Base-by-base conservation (phyloP, 2,329 filamentous ascomycete genomes). In the Erysiphe pulchra region DNA sequence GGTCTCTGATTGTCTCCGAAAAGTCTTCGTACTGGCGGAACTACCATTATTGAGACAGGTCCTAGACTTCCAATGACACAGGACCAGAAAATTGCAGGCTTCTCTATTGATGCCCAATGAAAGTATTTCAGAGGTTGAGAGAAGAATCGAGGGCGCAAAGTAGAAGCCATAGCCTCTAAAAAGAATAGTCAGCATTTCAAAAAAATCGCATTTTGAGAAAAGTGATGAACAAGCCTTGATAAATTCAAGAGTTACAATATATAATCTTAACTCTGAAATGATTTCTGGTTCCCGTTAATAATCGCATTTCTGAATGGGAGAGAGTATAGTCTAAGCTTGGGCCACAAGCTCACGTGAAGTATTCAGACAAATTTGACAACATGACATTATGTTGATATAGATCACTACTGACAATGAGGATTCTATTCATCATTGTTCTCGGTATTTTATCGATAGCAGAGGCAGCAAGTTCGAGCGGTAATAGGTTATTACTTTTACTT, bases 71-170 rank as follows among this genome's bases (percentile, higher is more conserved):
- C 87, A 53, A 95, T 65, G 48, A 82, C 59, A 57, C 83, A 66
- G 55, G 82, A 84, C 72, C 76, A 95, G 70, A 94, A 92, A 66
- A 85, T 80, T 48, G 85, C 85, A 45, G 90, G 90, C 62, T 80
- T 81, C 63, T 90, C 79, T 65, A 84, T 78, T 44, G 81, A 71
- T 45, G 85, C 77, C 84, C 86, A 95, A 63, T 78, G 78, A 57
- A 81, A 65, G 75, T 93, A 95, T 56, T 76, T 76, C 60, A 92
- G 58, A 52, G 90, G 90, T 48, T 73, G 70, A 53, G 75, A 71
- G 75, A 80, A 94, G 79, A 98, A 94, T 57, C 70, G 69, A 55
- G 84, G 79, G 46, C 28, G 37, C 12, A 71, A 68, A 49, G 69
- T 55, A 56, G 63, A 57, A 51, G 73, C 70, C 78, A 85, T 85